phyloP scores from a whole-genome alignment of 352 stramenopile genomes.

The Elongisporangium prolatum region DNA sequence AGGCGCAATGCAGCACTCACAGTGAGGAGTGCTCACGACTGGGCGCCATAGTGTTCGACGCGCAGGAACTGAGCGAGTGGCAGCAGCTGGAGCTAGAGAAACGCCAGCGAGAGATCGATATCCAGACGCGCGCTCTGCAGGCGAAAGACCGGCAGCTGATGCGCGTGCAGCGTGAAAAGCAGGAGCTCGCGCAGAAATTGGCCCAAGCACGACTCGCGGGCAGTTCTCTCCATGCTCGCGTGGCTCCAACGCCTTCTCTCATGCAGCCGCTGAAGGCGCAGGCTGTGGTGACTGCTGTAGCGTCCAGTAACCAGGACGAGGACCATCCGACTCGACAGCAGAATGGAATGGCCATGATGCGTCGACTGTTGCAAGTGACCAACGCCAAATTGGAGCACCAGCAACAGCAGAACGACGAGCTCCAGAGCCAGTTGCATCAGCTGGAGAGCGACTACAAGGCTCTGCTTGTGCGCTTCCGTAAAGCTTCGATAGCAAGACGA shows the following conservation, averaged over 20 bases:
- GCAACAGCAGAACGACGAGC: background rate
- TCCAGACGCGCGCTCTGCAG: slow-evolving; percentile 3
- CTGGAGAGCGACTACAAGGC: background rate
- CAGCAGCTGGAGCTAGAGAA: slow-evolving; percentile 1
- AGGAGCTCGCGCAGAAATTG: slow-evolving; percentile 11
- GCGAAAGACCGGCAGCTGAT: slow-evolving; percentile 6
- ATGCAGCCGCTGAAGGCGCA: background rate
- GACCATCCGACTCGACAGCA: background rate
- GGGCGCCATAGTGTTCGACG: slow-evolving; percentile 14
- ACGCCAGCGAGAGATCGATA: slow-evolving; percentile 4
- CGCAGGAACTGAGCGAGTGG: slow-evolving; percentile 10
- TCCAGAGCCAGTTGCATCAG: background rate
- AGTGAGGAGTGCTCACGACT: background rate
- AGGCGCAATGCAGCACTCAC: background rate
- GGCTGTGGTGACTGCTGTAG: background rate
- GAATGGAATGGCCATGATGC: background rate
- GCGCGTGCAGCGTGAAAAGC: slow-evolving; percentile 7
- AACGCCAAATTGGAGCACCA: background rate
- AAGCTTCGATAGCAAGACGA: slow-evolving; percentile 3
- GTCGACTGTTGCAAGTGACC: background rate
- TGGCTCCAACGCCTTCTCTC: background rate
- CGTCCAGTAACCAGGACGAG: background rate
- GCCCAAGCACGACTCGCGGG: slow-evolving; percentile 9
- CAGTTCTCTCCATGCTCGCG: background rate
- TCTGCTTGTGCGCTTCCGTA: slow-evolving; percentile 14